A percentile compares a stretch with the other conserved stretches of the same genome.
These are phyloP conservation scores for Ophiocordyceps robertsii DNA, from an alignment of 2,329 filamentous ascomycete species.

Conservation along the genomic window DNA sequence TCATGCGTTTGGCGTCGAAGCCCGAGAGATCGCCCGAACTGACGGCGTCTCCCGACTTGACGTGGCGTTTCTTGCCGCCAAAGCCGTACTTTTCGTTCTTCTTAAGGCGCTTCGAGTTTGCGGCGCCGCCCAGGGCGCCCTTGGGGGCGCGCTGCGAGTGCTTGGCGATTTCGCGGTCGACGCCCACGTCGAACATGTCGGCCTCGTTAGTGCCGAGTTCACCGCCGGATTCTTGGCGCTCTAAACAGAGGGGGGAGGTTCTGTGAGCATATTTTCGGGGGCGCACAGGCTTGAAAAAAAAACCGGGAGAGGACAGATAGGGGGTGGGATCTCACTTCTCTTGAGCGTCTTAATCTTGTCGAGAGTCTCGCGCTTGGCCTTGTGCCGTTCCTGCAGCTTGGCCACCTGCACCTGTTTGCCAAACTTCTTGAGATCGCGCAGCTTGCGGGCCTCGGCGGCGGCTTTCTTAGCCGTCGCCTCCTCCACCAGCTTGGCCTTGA, in stretches of 20 bases:
- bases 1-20: conserved; percentile 78
- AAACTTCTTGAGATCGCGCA: conserved; percentile 96
- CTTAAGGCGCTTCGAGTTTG: conserved; percentile 69
- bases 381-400: conserved; percentile 86
- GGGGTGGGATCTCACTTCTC: conserved; percentile 60
- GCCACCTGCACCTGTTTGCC: conserved; percentile 96
- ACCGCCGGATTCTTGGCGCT: conserved; percentile 61
- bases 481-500: conserved; percentile 86
- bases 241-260: conserved; percentile 30
- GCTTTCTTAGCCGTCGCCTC: conserved; percentile 90
- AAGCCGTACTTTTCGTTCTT: conserved; percentile 93
- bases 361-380: conserved; percentile 82
- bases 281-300: background rate
- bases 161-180: conserved; percentile 50
- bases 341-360: conserved; percentile 94
- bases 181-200: conserved; percentile 82
- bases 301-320: background rate
- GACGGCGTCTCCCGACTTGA: conserved; percentile 79
- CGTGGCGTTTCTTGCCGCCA: conserved; percentile 85
- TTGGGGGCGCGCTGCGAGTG: conserved; percentile 23
- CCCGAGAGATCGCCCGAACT: conserved; percentile 69
- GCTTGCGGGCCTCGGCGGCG: conserved; percentile 75
- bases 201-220: conserved; percentile 59
- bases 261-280: background rate
- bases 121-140: conserved; percentile 14